A percentile compares a stretch with the other conserved stretches of the same genome.
Conservation (phyloP, 345 rosid genomes). For the Euphorbia lathyris region DNA sequence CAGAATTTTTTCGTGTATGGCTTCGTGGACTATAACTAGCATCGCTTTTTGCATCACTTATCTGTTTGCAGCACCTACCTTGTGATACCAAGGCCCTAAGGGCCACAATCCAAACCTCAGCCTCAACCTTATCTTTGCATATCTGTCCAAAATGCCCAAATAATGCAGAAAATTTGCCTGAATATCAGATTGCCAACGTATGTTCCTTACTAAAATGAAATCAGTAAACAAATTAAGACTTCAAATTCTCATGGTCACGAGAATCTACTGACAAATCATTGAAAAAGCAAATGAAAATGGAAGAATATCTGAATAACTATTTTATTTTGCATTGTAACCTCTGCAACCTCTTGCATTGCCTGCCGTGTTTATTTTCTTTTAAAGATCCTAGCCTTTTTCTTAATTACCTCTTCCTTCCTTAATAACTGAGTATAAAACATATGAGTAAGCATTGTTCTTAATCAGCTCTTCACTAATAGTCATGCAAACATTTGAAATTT, state of each 20-base stretch:
- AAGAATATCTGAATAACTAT: too few species aligned
- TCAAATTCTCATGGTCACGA: neutral
- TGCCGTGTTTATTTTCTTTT: neutral
- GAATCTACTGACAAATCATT: neutral
- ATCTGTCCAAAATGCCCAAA: constrained; percentile 42
- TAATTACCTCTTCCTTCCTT: neutral
- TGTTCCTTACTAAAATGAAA: neutral
- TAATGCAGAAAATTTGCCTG: neutral
- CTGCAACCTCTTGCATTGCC: neutral
- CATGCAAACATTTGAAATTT: neutral
- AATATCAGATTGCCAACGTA: neutral
- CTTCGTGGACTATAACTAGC: constrained; percentile 36
- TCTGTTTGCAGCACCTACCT: constrained; percentile 47
- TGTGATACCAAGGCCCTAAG: constrained; percentile 59
- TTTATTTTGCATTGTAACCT: neutral
- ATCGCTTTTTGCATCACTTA: constrained; percentile 43
- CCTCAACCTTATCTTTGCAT: constrained; percentile 95
- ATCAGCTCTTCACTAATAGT: neutral
- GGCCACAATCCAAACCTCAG: constrained; percentile 88
- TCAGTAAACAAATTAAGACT: neutral
- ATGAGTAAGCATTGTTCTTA: neutral
- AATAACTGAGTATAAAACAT: neutral
- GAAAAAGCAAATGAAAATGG: neutral
- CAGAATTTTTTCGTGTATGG: constrained; percentile 42
- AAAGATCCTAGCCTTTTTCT: neutral